These are phyloP conservation scores for Cyphellophora europaea DNA, from an alignment of 2,329 filamentous ascomycete genomes.

Conservation along the genomic window DNA sequence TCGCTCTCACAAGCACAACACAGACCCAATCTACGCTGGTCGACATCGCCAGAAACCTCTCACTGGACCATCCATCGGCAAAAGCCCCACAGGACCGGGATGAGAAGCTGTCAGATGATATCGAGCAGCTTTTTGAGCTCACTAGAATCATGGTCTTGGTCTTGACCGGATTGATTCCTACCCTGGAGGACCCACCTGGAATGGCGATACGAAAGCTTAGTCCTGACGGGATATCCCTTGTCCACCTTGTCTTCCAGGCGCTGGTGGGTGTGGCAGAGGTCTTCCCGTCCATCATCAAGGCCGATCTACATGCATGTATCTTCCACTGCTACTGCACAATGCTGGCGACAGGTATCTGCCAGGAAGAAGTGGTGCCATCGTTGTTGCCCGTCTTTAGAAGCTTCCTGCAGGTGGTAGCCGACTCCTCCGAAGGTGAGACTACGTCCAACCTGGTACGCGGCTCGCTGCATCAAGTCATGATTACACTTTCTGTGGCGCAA, in stretches of 20 bases:
- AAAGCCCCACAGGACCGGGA: constrained; percentile 56
- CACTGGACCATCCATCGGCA: constrained; percentile 83
- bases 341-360: constrained; percentile 75
- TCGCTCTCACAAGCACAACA: constrained; percentile 82
- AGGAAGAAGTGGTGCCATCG: constrained; percentile 80
- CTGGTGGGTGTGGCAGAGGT: constrained; percentile 91
- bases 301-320: constrained; percentile 91
- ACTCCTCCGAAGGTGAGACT: constrained; percentile 23
- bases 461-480: constrained; percentile 71
- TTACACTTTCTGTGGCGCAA: constrained; percentile 49
- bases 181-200: constrained; percentile 42
- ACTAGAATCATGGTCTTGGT: constrained; percentile 94
- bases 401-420: constrained; percentile 56
- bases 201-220: constrained; percentile 22
- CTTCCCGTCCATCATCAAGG: constrained; percentile 93
- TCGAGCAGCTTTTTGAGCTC: constrained; percentile 94
- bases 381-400: constrained; percentile 84
- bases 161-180: constrained; percentile 76
- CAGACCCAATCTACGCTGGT: constrained; percentile 89
- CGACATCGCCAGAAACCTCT: constrained; percentile 82
- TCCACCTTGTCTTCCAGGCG: constrained; percentile 72
- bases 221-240: constrained; percentile 74
- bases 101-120: constrained; percentile 85
- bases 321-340: constrained; percentile 95
- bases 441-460: constrained; percentile 65